Evolutionary conservation across 2,329 filamentous ascomycete species (phyloP), one percentile per base, ranked within the genome.

Genomic region (Coniochaeta prunicola): DNA sequence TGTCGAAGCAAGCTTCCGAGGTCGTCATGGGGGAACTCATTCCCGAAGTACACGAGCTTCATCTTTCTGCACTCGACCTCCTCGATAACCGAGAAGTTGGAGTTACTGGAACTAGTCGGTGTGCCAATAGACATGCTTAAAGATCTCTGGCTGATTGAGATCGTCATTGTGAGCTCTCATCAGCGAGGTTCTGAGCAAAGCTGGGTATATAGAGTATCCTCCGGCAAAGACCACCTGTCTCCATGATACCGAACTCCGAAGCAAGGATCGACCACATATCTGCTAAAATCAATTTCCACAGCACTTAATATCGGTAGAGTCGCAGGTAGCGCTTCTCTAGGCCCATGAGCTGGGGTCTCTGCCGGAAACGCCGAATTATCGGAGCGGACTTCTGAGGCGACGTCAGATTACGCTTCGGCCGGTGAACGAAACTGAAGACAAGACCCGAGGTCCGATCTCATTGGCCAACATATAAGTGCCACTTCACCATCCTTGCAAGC

Each of bases 21-120:
- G 60, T 80, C 73, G 36, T 79, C 77, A n/a, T 67, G 69, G 0
- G 78, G 77, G 57, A 80, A 77, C 60, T 80, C 77, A 59, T 79
- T 77, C 62, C 73, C 71, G 65, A 80, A 80, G 64, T 73, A 78
- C n/a, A 70, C 56, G 36, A 79, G 40, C 40, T 45, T 45, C 40
- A 45, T 45, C 40, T 45, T 21, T 10, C n/a, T 24, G 19, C 24
- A 45, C 2, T 45, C 40, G 4, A 19, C 40, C 40, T 45, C 40
- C 40, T 45, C 40, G 4, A 45, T 8, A 19, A 45, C 40, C 3
- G 40, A 45, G 40, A 45, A 45, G 40, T 45, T 45, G 40, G 40
- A 45, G 40, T 45, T 45, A 10, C 40, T 45, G 19, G 40, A 45
- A 4, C 40, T 19, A 24, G 24, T 24, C 13, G 40, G 40, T 4